Base-by-base conservation (phyloP, 2,329 filamentous ascomycete genomes). In the Cercospora sp. region DNA sequence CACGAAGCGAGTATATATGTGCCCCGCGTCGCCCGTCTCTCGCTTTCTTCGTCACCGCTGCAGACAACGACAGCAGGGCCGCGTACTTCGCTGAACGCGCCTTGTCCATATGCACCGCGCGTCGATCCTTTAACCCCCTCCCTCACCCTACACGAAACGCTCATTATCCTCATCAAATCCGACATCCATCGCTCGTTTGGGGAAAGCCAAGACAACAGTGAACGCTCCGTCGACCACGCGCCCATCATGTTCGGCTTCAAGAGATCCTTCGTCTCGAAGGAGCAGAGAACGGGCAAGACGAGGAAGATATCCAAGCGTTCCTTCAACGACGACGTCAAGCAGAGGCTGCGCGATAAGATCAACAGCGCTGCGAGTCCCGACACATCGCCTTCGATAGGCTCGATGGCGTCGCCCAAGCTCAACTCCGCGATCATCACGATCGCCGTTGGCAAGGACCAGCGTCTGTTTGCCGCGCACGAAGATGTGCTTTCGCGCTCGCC, bases 381-480 rank as follows among this genome's bases (percentile, higher is more conserved):
- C 67, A 76, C 75, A 31, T 78, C 76, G 69, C 76, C 76, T 48
- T 78, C 76, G 31, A 69, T 78, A 55, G 74, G 76, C 65, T 70
- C 77, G 68, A 77, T 64, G 60, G 68, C 74, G 70, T 84, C 83
- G 53, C 83, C 83, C 63, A 82, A 78, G 75, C 83, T 88, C 76
- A 86, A 86, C 74, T 87, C 85, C 73, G 91, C 93, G 77, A 96
- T 97, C 81, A 86, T 97, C 81, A 97, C 93, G 69, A 85, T 97
- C 75, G 89, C 91, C 74, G 89, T 97, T 78, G 94, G 94, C 75
- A 84, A 83, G 75, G 93, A 97, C 77, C 90, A 91, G 79, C 91
- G 94, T 77, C 86, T 97, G 80, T 97, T 97, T 85, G 94, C 94
- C 76, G 94, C 93, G 78, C 94, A 97, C 82, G 92, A 97, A 85